Percentiles rank a stretch among this genome's conserved stretches.
Conservation (phyloP, 1,284 basidiomycete species). For the Fomitopsis schrenkii region DNA sequence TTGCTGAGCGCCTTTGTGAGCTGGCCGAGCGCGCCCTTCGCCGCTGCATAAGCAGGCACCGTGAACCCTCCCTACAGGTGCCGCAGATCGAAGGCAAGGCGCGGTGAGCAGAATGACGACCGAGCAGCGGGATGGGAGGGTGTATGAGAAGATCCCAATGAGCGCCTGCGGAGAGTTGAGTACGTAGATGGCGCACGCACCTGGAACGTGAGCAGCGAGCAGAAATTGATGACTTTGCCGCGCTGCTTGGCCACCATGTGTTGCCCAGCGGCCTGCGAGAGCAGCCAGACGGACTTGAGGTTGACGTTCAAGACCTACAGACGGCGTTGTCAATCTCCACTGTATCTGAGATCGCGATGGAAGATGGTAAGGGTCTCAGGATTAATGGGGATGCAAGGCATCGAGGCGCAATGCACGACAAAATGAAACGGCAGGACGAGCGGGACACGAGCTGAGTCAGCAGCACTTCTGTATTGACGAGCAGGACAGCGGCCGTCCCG, state of each 20-base stretch:
- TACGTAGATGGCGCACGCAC: slow-evolving; percentile 8
- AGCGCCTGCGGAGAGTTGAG: background rate
- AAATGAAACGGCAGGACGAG: background rate
- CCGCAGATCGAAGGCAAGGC: background rate
- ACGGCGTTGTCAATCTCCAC: background rate
- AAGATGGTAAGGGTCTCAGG: background rate
- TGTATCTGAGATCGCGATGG: background rate
- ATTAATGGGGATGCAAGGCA: background rate
- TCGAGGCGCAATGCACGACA: background rate
- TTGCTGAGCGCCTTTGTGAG: slow-evolving; percentile 77
- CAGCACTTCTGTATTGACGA: background rate
- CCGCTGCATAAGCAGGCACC: slow-evolving; percentile 89
- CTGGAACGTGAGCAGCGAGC: slow-evolving; percentile 76
- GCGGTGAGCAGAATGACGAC: background rate
- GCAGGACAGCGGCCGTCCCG: background rate
- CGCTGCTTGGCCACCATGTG: slow-evolving; percentile 76
- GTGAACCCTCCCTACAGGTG: slow-evolving; percentile 55
- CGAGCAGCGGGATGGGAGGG: background rate
- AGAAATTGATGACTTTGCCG: slow-evolving; percentile 83
- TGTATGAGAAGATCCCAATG: background rate
- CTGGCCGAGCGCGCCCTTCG: slow-evolving; percentile 85
- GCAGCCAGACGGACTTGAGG: slow-evolving; percentile 75
- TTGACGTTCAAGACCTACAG: slow-evolving; percentile 71
- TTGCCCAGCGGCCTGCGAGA: slow-evolving; percentile 71
- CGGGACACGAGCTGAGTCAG: too few species aligned